Evolutionary conservation across 78 protist genomes (phyloP).

Genomic region (Salpingoeca rosetta): DNA sequence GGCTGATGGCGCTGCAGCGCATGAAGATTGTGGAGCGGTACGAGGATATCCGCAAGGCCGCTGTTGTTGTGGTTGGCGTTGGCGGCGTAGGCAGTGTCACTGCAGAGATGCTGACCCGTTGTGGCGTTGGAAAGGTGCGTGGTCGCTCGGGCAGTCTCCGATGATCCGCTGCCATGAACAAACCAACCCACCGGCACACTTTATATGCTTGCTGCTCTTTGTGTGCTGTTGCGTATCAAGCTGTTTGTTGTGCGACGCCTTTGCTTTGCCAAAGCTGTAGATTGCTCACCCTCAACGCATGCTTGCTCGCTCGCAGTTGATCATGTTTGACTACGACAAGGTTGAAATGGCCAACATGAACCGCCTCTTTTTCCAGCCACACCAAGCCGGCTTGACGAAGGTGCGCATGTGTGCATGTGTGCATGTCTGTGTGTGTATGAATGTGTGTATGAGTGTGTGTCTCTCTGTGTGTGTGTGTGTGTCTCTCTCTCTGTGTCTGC

Average conservation of each 20-base stretch:
- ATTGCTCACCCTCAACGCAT: too few relatives aligned
- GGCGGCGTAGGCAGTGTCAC: slow-evolving; percentile 93
- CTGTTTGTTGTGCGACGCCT: too few relatives aligned
- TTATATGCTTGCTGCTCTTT: not conserved
- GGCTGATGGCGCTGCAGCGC: slow-evolving; percentile 86
- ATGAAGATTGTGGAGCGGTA: slow-evolving; percentile 93
- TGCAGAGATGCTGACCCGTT: slow-evolving; percentile 94
- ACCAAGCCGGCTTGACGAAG: slow-evolving; percentile 82
- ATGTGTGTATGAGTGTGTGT: too few relatives aligned
- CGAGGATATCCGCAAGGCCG: slow-evolving; percentile 63
- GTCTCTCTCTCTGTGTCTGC: too few relatives aligned
- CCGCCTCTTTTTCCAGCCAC: slow-evolving; percentile 83
- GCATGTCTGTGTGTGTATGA: too few relatives aligned
- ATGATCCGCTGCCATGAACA: not conserved
- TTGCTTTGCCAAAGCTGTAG: too few relatives aligned
- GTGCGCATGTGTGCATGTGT: too few relatives aligned
- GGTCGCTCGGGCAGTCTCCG: not conserved
- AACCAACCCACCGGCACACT: not conserved
- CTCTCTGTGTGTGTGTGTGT: too few relatives aligned
- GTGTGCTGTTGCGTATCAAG: too few relatives aligned
- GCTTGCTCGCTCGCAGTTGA: slow-evolving; percentile 7
- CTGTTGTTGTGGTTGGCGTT: slow-evolving; percentile 83
- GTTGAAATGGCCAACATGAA: slow-evolving; percentile 97
- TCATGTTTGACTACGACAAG: slow-evolving; percentile 90
- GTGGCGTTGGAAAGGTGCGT: slow-evolving; percentile 90